These are phyloP conservation scores for Ustilago lituana DNA, from an alignment of 1,284 basidiomycete genomes.

Conservation along the genomic window DNA sequence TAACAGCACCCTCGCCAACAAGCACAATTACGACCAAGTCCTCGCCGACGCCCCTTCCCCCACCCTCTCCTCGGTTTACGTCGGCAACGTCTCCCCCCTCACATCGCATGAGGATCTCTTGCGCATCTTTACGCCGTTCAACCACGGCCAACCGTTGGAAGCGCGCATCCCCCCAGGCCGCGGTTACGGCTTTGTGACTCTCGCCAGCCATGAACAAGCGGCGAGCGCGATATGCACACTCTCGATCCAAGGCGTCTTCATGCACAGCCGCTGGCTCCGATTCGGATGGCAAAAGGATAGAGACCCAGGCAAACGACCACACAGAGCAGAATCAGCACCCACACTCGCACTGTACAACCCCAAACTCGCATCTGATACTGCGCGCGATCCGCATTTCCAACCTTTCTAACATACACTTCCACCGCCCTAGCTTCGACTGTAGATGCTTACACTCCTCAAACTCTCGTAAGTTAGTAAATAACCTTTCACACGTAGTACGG, in stretches of 20 bases:
- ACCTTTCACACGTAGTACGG: no score
- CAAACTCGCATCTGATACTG: no score
- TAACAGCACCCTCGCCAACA: neutral
- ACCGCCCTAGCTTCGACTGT: no score
- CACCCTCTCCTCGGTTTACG: conserved; percentile 95
- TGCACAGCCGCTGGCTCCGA: conserved; percentile 94
- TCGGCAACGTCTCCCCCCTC: conserved; percentile 96
- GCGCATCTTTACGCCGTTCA: conserved; percentile 91
- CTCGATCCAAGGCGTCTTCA: conserved; percentile 81
- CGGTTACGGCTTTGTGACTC: conserved; percentile 97
- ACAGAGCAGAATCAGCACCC: conserved; percentile 15
- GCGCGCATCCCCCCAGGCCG: conserved; percentile 85
- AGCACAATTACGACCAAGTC: conserved; percentile 79
- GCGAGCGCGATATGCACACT: conserved; percentile 95
- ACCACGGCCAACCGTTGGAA: conserved; percentile 87
- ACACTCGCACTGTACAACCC: conserved; percentile 11
- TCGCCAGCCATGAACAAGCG: conserved; percentile 96
- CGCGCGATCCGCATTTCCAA: no score
- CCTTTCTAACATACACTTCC: no score
- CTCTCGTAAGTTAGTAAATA: no score
- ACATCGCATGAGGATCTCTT: conserved; percentile 94
- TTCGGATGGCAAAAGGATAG: conserved; percentile 96
- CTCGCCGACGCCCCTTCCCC: conserved; percentile 87
- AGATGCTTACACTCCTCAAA: no score
- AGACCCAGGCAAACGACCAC: neutral